Evolutionary conservation across 2,329 filamentous ascomycete genomes (phyloP), one percentile per base, ranked within the genome.

Genomic region (Chrysoporthe cubensis): DNA sequence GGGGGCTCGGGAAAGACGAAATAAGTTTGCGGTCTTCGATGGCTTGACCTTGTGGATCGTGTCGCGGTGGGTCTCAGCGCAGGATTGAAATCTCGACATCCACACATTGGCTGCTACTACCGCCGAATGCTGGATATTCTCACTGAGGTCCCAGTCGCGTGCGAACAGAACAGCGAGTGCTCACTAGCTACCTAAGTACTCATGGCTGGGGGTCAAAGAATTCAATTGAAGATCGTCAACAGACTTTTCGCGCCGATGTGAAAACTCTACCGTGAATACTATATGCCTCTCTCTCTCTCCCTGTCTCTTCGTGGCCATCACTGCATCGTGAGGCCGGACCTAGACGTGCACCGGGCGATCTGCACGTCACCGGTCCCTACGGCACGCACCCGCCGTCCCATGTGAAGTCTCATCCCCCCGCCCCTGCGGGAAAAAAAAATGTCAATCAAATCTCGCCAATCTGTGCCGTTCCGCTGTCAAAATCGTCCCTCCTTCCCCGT

Each of bases 381-480:
- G 37, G 37, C 37, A 5, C 37, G 37, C 37, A 26, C 4, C 37
- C 5, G 37, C 6, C 6, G 37, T 40, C 37, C 37, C 26, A 26
- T 26, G 26, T 26, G 26, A 40, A 9, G 37, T 40, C 37, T 9
- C 37, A 40, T 40, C 37, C 37, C 37, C 26, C 26, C 26, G 26
- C 26, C 26, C 26, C 26, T 26, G 26, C 26, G 26, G 26, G 37
- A 40, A 9, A 40, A 40, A 40, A 4, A 26, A 52, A 52, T 32
- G 26, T 18, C 50, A 54, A 32, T 54, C 32, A 5, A 34, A 34
- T 32, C 32, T 54, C 50, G 50, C 50, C 50, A 54, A 34, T 32
- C 50, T 54, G 50, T 13, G 50, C 50, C 50, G 50, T 54, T n/a
- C 54, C 54, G 32, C 54, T 57, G 54, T 40, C 54, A 40, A n/a